A percentile compares a stretch with the other conserved stretches of the same genome.
phyloP scores from a whole-genome alignment of 1,284 basidiomycete genomes.

The Golubevia sp. region DNA sequence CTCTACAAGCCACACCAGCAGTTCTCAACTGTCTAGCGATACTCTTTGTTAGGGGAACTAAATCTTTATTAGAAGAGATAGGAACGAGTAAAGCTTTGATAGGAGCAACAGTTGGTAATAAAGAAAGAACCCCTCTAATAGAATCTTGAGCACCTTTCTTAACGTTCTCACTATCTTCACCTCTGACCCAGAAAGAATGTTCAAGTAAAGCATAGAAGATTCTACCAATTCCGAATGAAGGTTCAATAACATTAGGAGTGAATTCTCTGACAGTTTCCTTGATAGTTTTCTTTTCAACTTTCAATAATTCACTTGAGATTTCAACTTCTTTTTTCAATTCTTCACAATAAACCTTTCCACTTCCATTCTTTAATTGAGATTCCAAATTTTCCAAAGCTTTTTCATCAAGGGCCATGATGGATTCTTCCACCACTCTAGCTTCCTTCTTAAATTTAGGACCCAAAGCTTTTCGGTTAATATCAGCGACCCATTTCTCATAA shows the following conservation, averaged over 20 bases:
- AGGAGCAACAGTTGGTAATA: slow-evolving; percentile 55
- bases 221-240: slow-evolving; percentile 59
- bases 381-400: slow-evolving; percentile 35
- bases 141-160: slow-evolving; percentile 28
- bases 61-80: slow-evolving; percentile 53
- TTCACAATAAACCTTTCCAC: slow-evolving; percentile 10
- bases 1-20: slow-evolving; percentile 45
- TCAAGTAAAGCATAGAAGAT: slow-evolving; percentile 60
- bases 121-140: slow-evolving; percentile 46
- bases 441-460: slow-evolving; percentile 60
- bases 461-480: slow-evolving; percentile 50
- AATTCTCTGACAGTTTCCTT: slow-evolving; percentile 58
- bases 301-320: slow-evolving; percentile 47
- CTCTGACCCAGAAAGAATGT: slow-evolving; percentile 60
- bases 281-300: slow-evolving; percentile 56
- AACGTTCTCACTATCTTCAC: slow-evolving; percentile 17
- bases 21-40: slow-evolving; percentile 47
- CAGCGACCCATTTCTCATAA: slow-evolving; percentile 52
- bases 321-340: slow-evolving; percentile 36
- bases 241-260: slow-evolving; percentile 60
- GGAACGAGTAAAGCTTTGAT: slow-evolving; percentile 60
- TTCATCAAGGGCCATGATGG: slow-evolving; percentile 49
- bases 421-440: slow-evolving; percentile 57
- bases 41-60: slow-evolving; percentile 52
- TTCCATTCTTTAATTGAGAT: slow-evolving; percentile 43